Conservation (phyloP, 2,329 filamentous ascomycete species). For the Xylariaceae sp. region DNA sequence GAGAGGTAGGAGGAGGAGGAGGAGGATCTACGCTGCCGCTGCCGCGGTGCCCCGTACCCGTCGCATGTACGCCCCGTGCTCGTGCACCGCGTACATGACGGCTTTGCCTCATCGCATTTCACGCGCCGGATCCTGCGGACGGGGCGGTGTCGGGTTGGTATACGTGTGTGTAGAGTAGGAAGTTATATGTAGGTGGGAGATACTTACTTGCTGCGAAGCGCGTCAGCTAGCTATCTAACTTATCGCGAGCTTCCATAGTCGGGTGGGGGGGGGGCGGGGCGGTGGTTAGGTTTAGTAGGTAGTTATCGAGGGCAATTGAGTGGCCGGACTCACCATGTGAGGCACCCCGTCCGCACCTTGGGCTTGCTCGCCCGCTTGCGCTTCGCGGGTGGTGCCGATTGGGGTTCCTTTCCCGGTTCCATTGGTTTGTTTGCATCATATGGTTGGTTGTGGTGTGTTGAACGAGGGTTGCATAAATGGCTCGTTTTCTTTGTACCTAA, state of each 20-base stretch:
- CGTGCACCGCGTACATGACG: conserved; percentile 39
- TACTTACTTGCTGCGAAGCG: conserved; percentile 34
- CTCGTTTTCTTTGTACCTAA: neutral
- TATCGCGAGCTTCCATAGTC: conserved; percentile 2
- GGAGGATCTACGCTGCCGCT: neutral
- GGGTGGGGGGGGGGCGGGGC: no score
- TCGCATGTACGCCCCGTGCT: conserved; percentile 41
- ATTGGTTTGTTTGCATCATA: no score
- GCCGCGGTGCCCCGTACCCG: conserved; percentile 37
- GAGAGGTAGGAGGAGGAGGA: neutral
- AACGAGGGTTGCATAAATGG: no score
- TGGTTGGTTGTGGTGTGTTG: no score
- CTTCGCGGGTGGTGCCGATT: conserved; percentile 5
- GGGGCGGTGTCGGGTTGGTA: no score
- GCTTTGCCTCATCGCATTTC: conserved; percentile 42
- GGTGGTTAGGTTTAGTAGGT: no score
- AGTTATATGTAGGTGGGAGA: neutral
- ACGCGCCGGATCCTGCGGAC: conserved; percentile 39
- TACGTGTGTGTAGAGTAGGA: no score
- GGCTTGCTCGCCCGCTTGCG: conserved; percentile 42
- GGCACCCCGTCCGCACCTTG: conserved; percentile 45
- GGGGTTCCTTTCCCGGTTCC: neutral
- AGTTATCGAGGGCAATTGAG: no score
- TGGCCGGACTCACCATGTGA: conserved; percentile 41
- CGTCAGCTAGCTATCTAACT: conserved; percentile 7